Evolutionary conservation across 257 asterid species (phyloP), one percentile per base, ranked within the genome.

Genomic region (Jasminum sambac): DNA sequence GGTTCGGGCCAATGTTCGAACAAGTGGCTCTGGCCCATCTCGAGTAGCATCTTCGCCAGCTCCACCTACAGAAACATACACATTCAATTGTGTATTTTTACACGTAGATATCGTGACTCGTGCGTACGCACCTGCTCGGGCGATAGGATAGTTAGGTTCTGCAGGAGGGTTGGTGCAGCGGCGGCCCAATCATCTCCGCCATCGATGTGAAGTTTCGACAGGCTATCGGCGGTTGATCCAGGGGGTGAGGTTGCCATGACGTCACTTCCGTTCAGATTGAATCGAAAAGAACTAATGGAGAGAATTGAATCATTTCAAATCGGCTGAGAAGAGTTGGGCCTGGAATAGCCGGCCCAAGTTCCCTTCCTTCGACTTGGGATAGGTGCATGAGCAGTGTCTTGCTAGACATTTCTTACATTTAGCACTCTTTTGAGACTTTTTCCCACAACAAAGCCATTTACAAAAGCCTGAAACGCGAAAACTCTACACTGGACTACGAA

Each of bases 1-100:
- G 95, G 92, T 55, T 84, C 88, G 0, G 96, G 83, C 99, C 99
- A 94, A 68, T 85, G 91, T 85, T 91, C 81, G 77, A 94, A 94
- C 87, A 91, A 71, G 75, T 91, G 96, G 46, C 76, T 74, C 82
- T 94, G 99, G 64, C 84, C 90, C 95, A 81, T 75, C 66, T 84
- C 85, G 69, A 89, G 11, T 16, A 94, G 75, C 80, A 83, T 60
- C 80, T 88, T 89, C 77, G 90, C 96, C 89, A 94, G 73, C 78
- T 85, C 96, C 72, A 86, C 91, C 99, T 94, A 77, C 58, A 74
- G n/a, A n/a, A n/a, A n/a, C 48, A 76, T 2, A 36, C 67, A 25
- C 59, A 72, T 57, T 44, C 64, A 21, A 63, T 5, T 42, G 55
- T 11, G 8, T 64, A 21, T 1, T 30, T 44, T 19, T 40, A 13